These are phyloP conservation scores for Corinectria fuckeliana DNA, from an alignment of 2,329 filamentous ascomycete species.

Conservation along the genomic window DNA sequence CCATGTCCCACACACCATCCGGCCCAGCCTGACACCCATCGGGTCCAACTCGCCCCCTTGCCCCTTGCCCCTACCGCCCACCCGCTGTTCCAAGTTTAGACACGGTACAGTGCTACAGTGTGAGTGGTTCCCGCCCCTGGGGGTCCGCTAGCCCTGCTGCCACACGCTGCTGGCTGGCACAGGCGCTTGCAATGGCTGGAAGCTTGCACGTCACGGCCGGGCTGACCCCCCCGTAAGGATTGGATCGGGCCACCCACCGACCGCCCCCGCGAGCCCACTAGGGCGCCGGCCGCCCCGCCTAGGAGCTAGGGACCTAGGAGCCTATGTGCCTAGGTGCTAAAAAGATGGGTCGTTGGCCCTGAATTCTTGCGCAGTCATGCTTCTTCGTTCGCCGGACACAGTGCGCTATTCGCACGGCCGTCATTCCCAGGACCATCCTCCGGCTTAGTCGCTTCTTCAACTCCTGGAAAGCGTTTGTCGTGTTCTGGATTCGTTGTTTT, in stretches of 20 bases:
- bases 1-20: conserved; percentile 7
- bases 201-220: background rate
- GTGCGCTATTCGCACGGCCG: conserved; percentile 18
- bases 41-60: conserved; percentile 4
- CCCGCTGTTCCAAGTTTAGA: conserved; percentile 29
- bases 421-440: conserved; percentile 14
- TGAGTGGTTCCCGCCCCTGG: conserved; percentile 9
- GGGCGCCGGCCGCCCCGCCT: conserved; percentile 21
- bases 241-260: conserved; percentile 22
- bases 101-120: conserved; percentile 21
- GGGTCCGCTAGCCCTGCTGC: conserved; percentile 6
- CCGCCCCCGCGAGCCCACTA: conserved; percentile 23
- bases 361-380: conserved; percentile 12
- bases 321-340: conserved; percentile 32
- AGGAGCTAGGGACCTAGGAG: too few species aligned
- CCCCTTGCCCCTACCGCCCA: conserved; percentile 16
- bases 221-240: conserved; percentile 13
- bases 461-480: conserved; percentile 33
- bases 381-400: conserved; percentile 26
- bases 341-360: conserved; percentile 36
- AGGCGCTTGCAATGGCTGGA: too few species aligned
- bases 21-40: background rate
- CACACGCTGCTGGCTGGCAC: conserved; percentile 11
- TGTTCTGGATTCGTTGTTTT: conserved; percentile 26
- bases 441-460: conserved; percentile 37